Conservation (phyloP, 106 monocot genomes). For the Dendrobium officinale region DNA sequence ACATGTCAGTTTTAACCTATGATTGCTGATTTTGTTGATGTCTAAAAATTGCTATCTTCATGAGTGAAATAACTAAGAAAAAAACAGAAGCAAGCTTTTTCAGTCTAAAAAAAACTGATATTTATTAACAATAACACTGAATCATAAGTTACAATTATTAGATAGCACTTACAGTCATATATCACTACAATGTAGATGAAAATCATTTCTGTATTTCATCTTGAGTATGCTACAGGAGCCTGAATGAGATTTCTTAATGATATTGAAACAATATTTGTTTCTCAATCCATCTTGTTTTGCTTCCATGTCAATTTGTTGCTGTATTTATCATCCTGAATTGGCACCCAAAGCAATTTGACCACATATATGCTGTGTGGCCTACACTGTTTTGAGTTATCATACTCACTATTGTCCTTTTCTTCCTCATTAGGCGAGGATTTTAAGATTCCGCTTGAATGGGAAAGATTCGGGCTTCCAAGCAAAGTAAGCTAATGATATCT, state of each 20-base stretch:
- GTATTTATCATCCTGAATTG: not conserved
- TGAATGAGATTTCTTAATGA: not conserved
- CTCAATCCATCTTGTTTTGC: not conserved
- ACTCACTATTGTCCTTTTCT: not conserved
- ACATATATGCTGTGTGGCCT: not conserved
- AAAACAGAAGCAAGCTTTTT: not conserved
- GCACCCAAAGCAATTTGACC: not conserved
- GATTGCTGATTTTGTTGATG: not conserved
- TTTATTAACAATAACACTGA: not conserved
- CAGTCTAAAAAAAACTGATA: not conserved
- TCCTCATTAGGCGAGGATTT: slow-evolving; percentile 58
- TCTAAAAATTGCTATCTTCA: not conserved
- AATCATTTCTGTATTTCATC: not conserved
- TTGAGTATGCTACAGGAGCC: not conserved
- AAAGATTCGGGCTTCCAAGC: slow-evolving; percentile 45
- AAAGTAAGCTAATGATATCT: slow-evolving; percentile 29
- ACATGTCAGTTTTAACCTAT: too few relatives aligned
- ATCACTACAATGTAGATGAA: not conserved
- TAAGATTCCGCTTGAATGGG: slow-evolving; percentile 56
- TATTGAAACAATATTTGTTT: not conserved
- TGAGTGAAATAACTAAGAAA: not conserved
- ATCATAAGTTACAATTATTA: too few relatives aligned
- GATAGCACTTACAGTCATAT: too few relatives aligned
- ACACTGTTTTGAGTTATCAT: not conserved
- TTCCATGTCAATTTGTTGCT: not conserved